Percentiles rank a stretch among this genome's conserved stretches.
Conservation (phyloP, 768 basidiomycete species). For the Solioccasus polychromus region DNA sequence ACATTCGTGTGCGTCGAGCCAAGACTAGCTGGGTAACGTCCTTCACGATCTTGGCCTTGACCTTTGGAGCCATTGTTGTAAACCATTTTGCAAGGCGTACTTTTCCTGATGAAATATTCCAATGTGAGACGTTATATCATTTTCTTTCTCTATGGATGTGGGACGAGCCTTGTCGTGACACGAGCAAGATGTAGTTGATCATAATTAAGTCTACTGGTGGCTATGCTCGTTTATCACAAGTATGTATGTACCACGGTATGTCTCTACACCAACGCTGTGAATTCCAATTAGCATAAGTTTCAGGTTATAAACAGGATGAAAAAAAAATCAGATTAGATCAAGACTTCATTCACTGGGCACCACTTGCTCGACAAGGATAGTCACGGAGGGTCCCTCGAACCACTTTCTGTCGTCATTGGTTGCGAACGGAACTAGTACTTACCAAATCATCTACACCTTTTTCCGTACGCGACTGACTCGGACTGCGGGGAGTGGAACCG, state of each 20-base stretch:
- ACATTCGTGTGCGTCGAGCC: conserved; percentile 85
- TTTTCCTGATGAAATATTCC: conserved; percentile 57
- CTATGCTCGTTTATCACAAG: no score
- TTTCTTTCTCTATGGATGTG: conserved; percentile 5
- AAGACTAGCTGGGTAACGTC: conserved; percentile 94
- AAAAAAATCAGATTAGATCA: conserved; percentile 87
- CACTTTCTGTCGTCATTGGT: conserved; percentile 74
- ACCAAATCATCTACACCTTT: conserved; percentile 21
- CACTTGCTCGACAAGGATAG: conserved; percentile 30
- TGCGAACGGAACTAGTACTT: conserved; percentile 17
- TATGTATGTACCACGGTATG: no score
- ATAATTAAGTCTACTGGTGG: conserved; percentile 37
- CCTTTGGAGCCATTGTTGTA: conserved; percentile 74
- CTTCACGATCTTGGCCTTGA: conserved; percentile 88
- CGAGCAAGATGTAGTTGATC: conserved; percentile 92
- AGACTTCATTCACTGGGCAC: conserved; percentile 65
- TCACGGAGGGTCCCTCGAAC: conserved; percentile 55
- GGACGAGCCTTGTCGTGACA: conserved; percentile 82
- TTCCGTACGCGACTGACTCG: conserved; percentile 6
- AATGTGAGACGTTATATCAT: conserved; percentile 10
- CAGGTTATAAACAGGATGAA: neutral
- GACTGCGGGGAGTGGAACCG: neutral
- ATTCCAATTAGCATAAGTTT: conserved; percentile 11
- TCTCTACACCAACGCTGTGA: no score
- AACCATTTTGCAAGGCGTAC: conserved; percentile 97